Evolutionary conservation across 2,329 filamentous ascomycete genomes (phyloP), one percentile per base, ranked within the genome.

Genomic region (Tolypocladium amazonense): DNA sequence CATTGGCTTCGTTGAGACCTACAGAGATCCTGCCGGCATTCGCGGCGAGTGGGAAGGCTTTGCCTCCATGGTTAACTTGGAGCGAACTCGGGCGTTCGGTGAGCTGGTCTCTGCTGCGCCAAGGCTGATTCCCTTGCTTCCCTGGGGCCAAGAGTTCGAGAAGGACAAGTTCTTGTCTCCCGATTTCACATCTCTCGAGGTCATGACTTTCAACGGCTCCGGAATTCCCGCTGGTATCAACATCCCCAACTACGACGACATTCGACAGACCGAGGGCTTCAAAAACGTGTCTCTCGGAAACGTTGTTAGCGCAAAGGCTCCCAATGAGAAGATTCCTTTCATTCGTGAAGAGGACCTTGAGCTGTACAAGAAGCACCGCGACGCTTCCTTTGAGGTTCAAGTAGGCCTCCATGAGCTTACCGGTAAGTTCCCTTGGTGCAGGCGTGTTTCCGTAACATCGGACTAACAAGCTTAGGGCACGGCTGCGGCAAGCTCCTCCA

Each of bases 251-350:
- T 89, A 89, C 67, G 88, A 90, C 65, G 85, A 88, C 63, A 91
- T 94, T 62, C 82, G 90, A 62, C 90, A 95, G 70, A 87, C 83
- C 6, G 86, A 91, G 62, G 91, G 91, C 3, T 96, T 95, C 83
- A 96, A 96, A 77, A 95, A 95, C 66, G 90, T 95, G 15, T 96
- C 90, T 14, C 82, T 99, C 2, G 94, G 93, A 58, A 99, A 99
- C 66, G 90, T 97, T 2, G 78, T 97, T 39, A 89, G 87, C 64
- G 94, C 94, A 18, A 96, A 96, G 76, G 89, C 92, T 0, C 90
- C 92, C 0, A 88, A 96, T 68, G 93, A 97, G 78, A 89, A 89
- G 65, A 89, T 96, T 35, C 93, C 93, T 0, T 96, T 97, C 75
- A 92, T 99, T 68, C 81, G 85, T 18, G 85, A 89, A 2, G 80